These are phyloP conservation scores for Trypanosomatidae sp. DNA, from an alignment of 208 protist genomes.

Conservation along the genomic window DNA sequence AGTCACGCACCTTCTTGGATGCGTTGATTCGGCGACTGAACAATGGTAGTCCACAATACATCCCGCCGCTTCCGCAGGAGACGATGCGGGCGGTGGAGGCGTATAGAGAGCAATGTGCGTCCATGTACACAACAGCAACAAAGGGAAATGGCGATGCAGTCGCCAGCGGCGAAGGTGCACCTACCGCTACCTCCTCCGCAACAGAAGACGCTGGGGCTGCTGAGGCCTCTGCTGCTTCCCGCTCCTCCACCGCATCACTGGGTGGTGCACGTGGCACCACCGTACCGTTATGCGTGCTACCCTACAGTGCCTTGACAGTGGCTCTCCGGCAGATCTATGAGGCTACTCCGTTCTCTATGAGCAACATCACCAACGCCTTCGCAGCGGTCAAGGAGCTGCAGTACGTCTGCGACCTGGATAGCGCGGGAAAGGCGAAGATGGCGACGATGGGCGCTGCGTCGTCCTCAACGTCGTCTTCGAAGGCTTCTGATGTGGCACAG, in stretches of 20 bases:
- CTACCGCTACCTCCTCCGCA: not conserved
- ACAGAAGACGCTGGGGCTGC: not conserved
- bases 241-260: conserved; percentile 4
- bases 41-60: conserved; percentile 58
- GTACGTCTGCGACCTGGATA: conserved; percentile 48
- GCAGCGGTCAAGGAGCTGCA: conserved; percentile 75
- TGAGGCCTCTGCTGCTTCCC: not conserved
- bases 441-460: conserved; percentile 12
- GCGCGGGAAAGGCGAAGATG: conserved; percentile 7
- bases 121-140: conserved; percentile 1
- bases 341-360: conserved; percentile 61
- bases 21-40: conserved; percentile 77
- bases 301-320: conserved; percentile 36
- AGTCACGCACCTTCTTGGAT: conserved; percentile 70
- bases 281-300: conserved; percentile 32
- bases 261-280: conserved; percentile 9
- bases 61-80: conserved; percentile 42
- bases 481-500: conserved; percentile 12
- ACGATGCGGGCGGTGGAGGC: conserved; percentile 9
- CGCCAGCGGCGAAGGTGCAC: not conserved
- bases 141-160: not conserved
- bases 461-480: not conserved
- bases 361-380: conserved; percentile 68
- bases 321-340: conserved; percentile 60
- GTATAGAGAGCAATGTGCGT: conserved; percentile 17